These are phyloP conservation scores for Drechslerella coelobrocha DNA, from an alignment of 2,329 filamentous ascomycete species.

Conservation along the genomic window DNA sequence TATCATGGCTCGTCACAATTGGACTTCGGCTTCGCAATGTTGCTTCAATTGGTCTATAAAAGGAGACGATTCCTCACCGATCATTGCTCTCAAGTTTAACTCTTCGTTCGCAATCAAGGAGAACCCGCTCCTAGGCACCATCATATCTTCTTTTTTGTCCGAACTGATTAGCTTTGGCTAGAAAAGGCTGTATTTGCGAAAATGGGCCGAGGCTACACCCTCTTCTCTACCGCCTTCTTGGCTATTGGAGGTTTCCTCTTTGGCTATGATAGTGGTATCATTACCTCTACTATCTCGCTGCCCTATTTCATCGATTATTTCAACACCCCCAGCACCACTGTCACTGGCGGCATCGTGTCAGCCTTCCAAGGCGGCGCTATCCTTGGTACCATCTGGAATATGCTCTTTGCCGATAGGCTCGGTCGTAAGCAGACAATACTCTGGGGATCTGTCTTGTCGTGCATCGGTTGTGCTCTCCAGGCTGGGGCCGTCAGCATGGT, in stretches of 20 bases:
- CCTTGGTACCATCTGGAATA: constrained; percentile 65
- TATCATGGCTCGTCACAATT: too few species aligned
- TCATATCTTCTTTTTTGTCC: constrained; percentile 3
- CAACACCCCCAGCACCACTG: constrained; percentile 62
- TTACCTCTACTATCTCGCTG: constrained; percentile 65
- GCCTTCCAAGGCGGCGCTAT: constrained; percentile 69
- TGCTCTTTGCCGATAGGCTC: constrained; percentile 68
- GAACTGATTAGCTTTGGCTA: too few species aligned
- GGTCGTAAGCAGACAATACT: constrained; percentile 62
- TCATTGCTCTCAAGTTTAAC: neutral
- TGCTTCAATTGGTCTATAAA: constrained; percentile 15
- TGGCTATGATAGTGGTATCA: constrained; percentile 61
- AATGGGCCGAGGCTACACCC: constrained; percentile 29
- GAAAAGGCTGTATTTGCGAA: too few species aligned
- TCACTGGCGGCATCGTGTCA: constrained; percentile 69
- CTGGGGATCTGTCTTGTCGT: constrained; percentile 51
- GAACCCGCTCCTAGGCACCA: neutral
- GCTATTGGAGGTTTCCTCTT: constrained; percentile 55
- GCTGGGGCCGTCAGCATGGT: constrained; percentile 64
- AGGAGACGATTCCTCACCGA: neutral
- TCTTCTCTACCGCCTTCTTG: constrained; percentile 22
- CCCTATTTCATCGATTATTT: constrained; percentile 67
- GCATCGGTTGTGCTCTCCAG: constrained; percentile 68
- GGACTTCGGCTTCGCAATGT: too few species aligned
- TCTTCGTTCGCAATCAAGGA: neutral